Evolutionary conservation across 1,139 yeast species (phyloP).

Genomic region (Scheffersomyces segobiensis): DNA sequence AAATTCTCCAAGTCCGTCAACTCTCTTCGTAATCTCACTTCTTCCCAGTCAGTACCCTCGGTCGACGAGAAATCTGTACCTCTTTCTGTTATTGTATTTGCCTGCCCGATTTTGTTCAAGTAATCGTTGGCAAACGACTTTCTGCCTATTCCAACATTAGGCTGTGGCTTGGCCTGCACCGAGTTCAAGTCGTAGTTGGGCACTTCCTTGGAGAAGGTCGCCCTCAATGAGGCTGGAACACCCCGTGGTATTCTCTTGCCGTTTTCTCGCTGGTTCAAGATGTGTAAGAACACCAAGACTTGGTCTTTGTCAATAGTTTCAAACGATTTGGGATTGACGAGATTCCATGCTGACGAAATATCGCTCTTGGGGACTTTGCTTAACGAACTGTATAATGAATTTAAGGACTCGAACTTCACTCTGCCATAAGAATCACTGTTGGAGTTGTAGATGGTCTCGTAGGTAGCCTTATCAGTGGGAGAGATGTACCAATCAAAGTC

Average conservation of each 20-base stretch:
- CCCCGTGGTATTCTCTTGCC: conserved; percentile 88
- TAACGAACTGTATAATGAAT: conserved; percentile 68
- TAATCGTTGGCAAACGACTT: conserved; percentile 42
- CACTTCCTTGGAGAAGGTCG: conserved; percentile 83
- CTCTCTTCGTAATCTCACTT: conserved; percentile 78
- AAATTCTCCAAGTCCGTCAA: conserved; percentile 69
- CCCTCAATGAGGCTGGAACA: conserved; percentile 92
- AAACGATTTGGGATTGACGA: conserved; percentile 85
- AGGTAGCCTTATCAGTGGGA: conserved; percentile 77
- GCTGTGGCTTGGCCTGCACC: conserved; percentile 43
- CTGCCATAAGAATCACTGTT: conserved; percentile 84
- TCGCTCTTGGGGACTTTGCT: conserved; percentile 79
- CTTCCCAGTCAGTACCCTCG: conserved; percentile 84
- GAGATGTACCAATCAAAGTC: conserved; percentile 97
- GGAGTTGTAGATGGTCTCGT: conserved; percentile 75
- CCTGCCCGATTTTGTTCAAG: conserved; percentile 45
- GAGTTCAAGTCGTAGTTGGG: conserved; percentile 70
- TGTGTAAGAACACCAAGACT: conserved; percentile 83
- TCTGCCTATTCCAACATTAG: conserved; percentile 15
- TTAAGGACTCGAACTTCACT: conserved; percentile 70
- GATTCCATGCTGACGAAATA: conserved; percentile 90
- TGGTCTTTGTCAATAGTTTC: conserved; percentile 94
- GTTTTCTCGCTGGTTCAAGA: conserved; percentile 83
- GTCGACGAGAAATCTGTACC: conserved; percentile 79
- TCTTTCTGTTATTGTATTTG: conserved; percentile 47